Base-by-base conservation (phyloP, 495 filamentous ascomycete genomes). In the Jackrogersella minutella region DNA sequence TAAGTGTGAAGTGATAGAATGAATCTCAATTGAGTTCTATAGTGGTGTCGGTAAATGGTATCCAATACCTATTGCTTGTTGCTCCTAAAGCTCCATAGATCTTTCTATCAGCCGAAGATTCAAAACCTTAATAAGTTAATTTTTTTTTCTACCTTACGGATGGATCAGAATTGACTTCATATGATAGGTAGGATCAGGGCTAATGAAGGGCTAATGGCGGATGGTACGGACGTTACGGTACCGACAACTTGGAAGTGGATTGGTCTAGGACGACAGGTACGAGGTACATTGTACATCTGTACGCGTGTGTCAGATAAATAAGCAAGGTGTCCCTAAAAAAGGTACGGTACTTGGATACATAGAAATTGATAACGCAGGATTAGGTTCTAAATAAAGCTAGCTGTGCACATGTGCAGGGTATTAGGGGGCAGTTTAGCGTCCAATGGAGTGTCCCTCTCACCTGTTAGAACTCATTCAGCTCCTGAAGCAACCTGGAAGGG, bases 361-460 rank as follows among this genome's bases (percentile, higher is more conserved):
- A 26, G 40, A 47, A 46, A 10, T 17, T 68, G 30, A 59, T 58
- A 31, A 30, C 13, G 47, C 30, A 16, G 31, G 46, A 51, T 47
- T 28, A 49, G 26, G 44, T 69, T 24, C 66, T 69, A 69, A 64
- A 69, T 64, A 64, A 69, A 69, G 66, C 60, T 63, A 69, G 66
- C 66, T 52, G 56, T 30, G 19, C 61, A 65, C 52, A 61, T 55
- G 36, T 22, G 31, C 16, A 47, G 39, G 61, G 66, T 11, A 10
- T 39, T 16, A 41, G 39, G 61, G 66, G 16, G 14, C 11, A 10
- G 24, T 61, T 62, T 69, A 69, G 61, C 57, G 66, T 43, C n/a
- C n/a, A n/a, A n/a, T n/a, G 34, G 60, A 40, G 40, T 44, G 60
- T 61, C 50, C 57, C 58, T 69, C 50, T 69, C 50, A 46, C 40